These are phyloP conservation scores for Staphylotrichum tortipilum DNA, from an alignment of 495 filamentous ascomycete species.

Conservation along the genomic window DNA sequence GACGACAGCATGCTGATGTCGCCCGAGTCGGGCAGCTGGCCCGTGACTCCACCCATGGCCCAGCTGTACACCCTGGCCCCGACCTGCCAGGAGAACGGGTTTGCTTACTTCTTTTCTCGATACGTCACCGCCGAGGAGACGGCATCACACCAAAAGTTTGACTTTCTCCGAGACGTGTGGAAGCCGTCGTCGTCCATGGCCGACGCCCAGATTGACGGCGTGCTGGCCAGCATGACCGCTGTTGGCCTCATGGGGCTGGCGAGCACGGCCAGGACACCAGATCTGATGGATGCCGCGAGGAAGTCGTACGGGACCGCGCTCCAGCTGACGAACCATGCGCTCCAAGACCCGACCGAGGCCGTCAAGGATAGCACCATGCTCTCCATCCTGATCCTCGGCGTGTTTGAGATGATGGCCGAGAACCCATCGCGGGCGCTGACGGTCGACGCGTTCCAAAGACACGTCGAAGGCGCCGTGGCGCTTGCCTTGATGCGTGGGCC, in stretches of 20 bases:
- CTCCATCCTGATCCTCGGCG: constrained; percentile 51
- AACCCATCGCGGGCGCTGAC: constrained; percentile 32
- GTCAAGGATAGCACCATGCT: constrained; percentile 55
- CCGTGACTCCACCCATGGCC: constrained; percentile 24
- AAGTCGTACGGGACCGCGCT: constrained; percentile 41
- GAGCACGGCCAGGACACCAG: constrained; percentile 29
- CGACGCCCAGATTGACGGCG: constrained; percentile 25
- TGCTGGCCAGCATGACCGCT: constrained; percentile 38
- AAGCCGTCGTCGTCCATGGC: constrained; percentile 20
- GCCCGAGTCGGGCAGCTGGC: constrained; percentile 29
- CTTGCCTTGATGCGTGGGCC: constrained; percentile 49
- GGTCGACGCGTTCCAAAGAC: constrained; percentile 48
- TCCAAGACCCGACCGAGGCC: constrained; percentile 45
- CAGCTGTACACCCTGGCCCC: constrained; percentile 25
- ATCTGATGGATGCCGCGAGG: constrained; percentile 36
- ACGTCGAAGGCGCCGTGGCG: constrained; percentile 51
- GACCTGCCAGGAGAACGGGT: constrained; percentile 27
- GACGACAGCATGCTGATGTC: constrained; percentile 27
- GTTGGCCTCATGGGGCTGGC: constrained; percentile 43
- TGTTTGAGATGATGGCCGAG: constrained; percentile 48
- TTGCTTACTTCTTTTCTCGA: constrained; percentile 34
- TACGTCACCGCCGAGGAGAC: constrained; percentile 30
- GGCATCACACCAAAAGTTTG: constrained; percentile 32
- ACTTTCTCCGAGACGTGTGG: constrained; percentile 34
- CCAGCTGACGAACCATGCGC: constrained; percentile 43